Evolutionary conservation across 495 filamentous ascomycete genomes (phyloP).

Genomic region (Gamarada debralockiae): DNA sequence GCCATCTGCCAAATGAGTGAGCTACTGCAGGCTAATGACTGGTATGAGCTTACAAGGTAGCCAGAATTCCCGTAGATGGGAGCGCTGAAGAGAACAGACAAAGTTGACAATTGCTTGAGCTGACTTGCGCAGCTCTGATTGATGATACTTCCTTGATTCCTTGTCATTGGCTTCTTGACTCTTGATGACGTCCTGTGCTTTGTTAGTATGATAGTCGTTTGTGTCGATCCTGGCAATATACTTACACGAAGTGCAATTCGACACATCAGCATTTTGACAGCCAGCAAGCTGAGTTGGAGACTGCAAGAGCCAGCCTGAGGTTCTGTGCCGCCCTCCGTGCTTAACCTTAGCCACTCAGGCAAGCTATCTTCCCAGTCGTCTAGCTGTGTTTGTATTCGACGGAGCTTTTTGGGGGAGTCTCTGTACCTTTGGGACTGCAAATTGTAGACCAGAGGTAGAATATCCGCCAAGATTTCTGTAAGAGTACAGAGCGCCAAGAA

Average conservation of each 20-base stretch:
- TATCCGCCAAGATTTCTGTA: constrained; percentile 48
- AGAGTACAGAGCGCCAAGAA: constrained; percentile 49
- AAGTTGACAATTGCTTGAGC: not conserved
- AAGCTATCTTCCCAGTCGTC: constrained; percentile 31
- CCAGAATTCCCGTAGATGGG: constrained; percentile 7
- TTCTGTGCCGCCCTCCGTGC: not conserved
- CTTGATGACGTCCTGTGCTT: too few relatives aligned
- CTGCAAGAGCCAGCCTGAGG: constrained; percentile 6
- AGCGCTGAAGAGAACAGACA: not conserved
- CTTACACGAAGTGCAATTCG: constrained; percentile 5
- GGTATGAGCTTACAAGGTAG: not conserved
- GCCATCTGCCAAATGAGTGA: not conserved
- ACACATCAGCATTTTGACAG: constrained; percentile 8
- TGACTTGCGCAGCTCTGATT: not conserved
- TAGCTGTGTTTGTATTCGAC: constrained; percentile 41
- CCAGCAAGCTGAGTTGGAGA: not conserved
- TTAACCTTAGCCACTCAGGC: not conserved
- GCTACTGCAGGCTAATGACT: not conserved
- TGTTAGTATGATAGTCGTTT: not conserved
- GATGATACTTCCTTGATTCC: not conserved
- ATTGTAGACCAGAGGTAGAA: constrained; percentile 47
- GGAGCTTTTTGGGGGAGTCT: constrained; percentile 17
- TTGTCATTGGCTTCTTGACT: not conserved
- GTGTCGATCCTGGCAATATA: too few relatives aligned
- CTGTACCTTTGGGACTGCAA: constrained; percentile 38